phyloP scores from a whole-genome alignment of 768 basidiomycete species.

The Kwoniella europaea region DNA sequence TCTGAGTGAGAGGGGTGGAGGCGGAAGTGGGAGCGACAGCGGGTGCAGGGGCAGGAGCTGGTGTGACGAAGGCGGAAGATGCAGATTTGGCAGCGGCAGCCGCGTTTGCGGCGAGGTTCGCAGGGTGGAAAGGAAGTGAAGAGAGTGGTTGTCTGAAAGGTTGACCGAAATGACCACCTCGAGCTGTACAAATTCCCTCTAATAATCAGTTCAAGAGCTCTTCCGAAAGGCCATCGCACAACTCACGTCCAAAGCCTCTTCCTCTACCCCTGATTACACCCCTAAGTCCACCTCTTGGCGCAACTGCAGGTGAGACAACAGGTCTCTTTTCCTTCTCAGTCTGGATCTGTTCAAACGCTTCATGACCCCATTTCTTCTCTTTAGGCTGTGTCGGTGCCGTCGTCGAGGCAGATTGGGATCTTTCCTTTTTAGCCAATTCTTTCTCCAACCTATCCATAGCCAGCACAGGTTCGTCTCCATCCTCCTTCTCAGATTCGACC shows the following conservation, averaged over 20 bases:
- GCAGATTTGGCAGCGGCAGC: constrained; percentile 13
- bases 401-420: background rate
- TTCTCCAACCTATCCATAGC: constrained; percentile 30
- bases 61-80: background rate
- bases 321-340: constrained; percentile 12
- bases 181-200: constrained; percentile 13
- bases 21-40: background rate
- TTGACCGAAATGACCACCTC: constrained; percentile 28
- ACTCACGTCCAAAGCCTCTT: constrained; percentile 34
- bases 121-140: constrained; percentile 20
- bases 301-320: background rate
- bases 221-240: background rate
- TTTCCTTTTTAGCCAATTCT: constrained; percentile 3
- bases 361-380: constrained; percentile 48
- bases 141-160: constrained; percentile 17
- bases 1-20: background rate
- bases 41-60: constrained; percentile 1
- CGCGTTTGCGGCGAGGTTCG: constrained; percentile 4
- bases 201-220: background rate
- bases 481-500: constrained; percentile 2
- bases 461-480: constrained; percentile 31
- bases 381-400: background rate
- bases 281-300: constrained; percentile 15
- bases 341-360: constrained; percentile 41
- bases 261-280: constrained; percentile 31